phyloP scores from a whole-genome alignment of 1,284 basidiomycete genomes.

The Salmacisia buchloeana region DNA sequence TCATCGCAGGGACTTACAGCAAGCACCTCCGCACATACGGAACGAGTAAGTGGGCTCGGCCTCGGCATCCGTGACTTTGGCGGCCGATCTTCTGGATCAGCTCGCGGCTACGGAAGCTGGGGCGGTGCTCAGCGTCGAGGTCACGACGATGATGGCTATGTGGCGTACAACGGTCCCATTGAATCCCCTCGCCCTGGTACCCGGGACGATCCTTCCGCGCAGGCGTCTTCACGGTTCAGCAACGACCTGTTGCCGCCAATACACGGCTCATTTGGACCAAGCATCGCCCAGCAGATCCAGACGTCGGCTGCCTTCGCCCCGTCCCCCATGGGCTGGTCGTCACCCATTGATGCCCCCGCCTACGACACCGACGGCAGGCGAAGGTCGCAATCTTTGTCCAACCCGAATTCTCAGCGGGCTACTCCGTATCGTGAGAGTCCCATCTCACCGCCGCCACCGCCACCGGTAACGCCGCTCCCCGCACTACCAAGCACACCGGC shows the following conservation, averaged over 20 bases:
- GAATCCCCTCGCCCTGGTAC: not conserved
- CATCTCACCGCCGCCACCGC: not conserved
- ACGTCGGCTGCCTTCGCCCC: not conserved
- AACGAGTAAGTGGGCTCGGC: not conserved
- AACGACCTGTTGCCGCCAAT: not conserved
- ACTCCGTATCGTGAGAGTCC: not conserved
- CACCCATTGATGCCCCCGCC: not conserved
- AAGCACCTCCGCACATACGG: not conserved
- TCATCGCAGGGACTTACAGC: not conserved
- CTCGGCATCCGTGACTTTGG: conserved; percentile 3
- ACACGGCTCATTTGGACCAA: not conserved
- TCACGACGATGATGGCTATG: not conserved
- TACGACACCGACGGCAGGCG: not conserved
- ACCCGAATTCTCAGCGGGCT: not conserved
- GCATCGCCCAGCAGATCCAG: not conserved
- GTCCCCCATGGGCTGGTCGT: no score
- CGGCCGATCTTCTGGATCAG: not conserved
- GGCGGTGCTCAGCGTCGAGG: not conserved
- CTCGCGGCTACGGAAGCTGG: not conserved
- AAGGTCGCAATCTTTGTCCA: not conserved
- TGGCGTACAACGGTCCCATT: conserved; percentile 2
- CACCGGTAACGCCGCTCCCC: not conserved
- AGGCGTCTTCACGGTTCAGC: not conserved
- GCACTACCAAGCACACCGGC: not conserved
- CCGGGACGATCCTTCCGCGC: not conserved